Evolutionary conservation across 768 basidiomycete genomes (phyloP), one percentile per base, ranked within the genome.

Genomic region (Psilocybe cubensis): DNA sequence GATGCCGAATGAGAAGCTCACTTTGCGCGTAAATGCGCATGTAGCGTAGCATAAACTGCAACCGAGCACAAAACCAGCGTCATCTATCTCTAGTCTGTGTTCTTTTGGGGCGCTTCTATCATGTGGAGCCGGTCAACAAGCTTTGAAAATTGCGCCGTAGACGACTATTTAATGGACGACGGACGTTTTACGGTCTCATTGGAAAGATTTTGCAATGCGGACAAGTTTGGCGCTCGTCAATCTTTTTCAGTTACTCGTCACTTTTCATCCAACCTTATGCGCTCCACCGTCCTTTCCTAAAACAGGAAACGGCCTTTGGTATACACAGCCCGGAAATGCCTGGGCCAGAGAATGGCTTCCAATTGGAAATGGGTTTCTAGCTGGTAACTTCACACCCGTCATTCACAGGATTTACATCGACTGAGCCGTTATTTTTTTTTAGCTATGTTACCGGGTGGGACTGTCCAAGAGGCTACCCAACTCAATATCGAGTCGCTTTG

Each of bases 301-400:
- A 3, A 85, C 86, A 11, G 89, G 89, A n/a, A 91, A 91, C 70
- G 89, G 83, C 5, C 74, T 91, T 25, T 91, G 89, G 89, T 91
- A 86, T 61, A 80, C 72, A 3, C 56, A 76, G 14, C 79, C 83
- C 0, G 86, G 82, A 1, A 66, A 66, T 0, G 67, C 77, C 18
- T 91, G 89, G 89, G 70, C 78, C 0, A 75, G 76, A 43, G 81
- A 88, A 42, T 85, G 74, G 65, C 79, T 91, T 24, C 90, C 90
- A 0, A 74, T 91, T 25, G 89, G 89, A 29, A 92, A 92, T 70
- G 89, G 89, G 1, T 87, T 83, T 63, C 76, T 90, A 46, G 88
- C 79, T 62, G 87, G 86, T 83, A 64, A 41, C 63, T 47, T 38
- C 35, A 24, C 53, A 17, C 52, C n/a, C 42, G n/a, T 43, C 14